phyloP scores from a whole-genome alignment of 306 rosid species.

The Sechiopsis laciniata region DNA sequence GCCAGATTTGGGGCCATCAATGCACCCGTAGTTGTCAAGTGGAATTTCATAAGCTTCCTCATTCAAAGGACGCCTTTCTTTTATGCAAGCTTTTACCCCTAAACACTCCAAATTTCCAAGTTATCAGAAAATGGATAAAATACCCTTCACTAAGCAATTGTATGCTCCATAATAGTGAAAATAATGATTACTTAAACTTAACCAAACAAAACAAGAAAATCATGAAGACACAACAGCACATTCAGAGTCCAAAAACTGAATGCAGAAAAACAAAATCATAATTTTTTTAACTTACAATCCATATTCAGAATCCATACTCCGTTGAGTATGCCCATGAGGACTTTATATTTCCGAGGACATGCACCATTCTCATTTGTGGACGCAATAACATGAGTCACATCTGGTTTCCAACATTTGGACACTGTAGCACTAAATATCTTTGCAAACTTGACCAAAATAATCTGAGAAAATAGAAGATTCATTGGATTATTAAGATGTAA shows the following conservation, averaged over 20 bases:
- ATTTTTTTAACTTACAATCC: conserved; percentile 50
- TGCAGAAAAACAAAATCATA: background rate
- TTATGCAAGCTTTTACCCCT: conserved; percentile 81
- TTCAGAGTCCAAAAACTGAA: background rate
- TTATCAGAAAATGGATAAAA: background rate
- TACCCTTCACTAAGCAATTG: too few relatives aligned
- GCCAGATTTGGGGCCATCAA: conserved; percentile 76
- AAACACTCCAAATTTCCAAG: conserved; percentile 29
- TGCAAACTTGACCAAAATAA: conserved; percentile 52
- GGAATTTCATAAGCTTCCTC: conserved; percentile 72
- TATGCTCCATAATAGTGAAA: too few relatives aligned
- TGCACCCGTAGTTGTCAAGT: conserved; percentile 77
- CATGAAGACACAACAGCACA: background rate
- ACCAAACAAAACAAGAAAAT: background rate
- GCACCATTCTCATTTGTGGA: conserved; percentile 71
- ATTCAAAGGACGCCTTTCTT: conserved; percentile 40
- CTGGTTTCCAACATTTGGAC: conserved; percentile 61
- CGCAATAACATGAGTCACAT: conserved; percentile 83
- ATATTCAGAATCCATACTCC: conserved; percentile 81
- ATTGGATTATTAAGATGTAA: background rate
- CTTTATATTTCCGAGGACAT: conserved; percentile 73
- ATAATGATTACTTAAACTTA: too few relatives aligned
- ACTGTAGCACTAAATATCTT: conserved; percentile 49
- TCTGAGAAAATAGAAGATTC: conserved; percentile 31
- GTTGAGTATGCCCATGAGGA: conserved; percentile 67